phyloP scores from a whole-genome alignment of 371 early-diverging fungal genomes.

The Zopfochytrium polystomum region DNA sequence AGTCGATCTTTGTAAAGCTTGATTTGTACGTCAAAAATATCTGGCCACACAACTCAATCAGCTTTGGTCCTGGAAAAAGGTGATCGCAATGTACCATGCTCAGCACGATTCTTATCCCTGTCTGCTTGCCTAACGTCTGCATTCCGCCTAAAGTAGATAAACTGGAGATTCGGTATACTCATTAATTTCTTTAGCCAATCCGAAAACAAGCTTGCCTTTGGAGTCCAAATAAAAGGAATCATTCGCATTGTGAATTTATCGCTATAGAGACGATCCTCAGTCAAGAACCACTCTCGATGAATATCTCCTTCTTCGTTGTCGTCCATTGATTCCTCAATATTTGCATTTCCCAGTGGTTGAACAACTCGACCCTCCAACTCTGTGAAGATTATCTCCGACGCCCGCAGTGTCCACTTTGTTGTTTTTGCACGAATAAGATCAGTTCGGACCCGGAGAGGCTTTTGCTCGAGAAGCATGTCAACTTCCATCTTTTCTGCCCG shows the following conservation, averaged over 20 bases:
- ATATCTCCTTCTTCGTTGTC: neutral
- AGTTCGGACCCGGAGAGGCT: conserved; percentile 10
- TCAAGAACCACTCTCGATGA: conserved; percentile 38
- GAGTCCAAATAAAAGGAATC: conserved; percentile 60
- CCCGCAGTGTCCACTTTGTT: conserved; percentile 27
- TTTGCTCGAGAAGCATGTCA: conserved; percentile 39
- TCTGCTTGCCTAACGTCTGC: conserved; percentile 45
- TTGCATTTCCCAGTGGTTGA: conserved; percentile 7
- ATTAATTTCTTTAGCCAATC: neutral
- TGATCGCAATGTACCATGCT: conserved; percentile 20
- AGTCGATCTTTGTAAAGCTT: conserved; percentile 51
- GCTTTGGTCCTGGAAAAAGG: neutral
- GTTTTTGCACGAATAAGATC: conserved; percentile 7
- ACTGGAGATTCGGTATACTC: conserved; percentile 12
- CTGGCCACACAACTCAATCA: conserved; percentile 42
- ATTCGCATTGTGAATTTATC: conserved; percentile 42
- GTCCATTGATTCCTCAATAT: neutral
- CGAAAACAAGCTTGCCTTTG: conserved; percentile 22
- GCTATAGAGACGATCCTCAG: conserved; percentile 29
- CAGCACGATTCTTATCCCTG: conserved; percentile 46
- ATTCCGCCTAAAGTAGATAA: conserved; percentile 61
- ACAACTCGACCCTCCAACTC: conserved; percentile 42
- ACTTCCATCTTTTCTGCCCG: conserved; percentile 42
- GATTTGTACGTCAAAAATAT: conserved; percentile 58
- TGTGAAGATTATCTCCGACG: conserved; percentile 36